Evolutionary conservation across 2,329 filamentous ascomycete species (phyloP).

Genomic region (Botryosphaeria dothidea): DNA sequence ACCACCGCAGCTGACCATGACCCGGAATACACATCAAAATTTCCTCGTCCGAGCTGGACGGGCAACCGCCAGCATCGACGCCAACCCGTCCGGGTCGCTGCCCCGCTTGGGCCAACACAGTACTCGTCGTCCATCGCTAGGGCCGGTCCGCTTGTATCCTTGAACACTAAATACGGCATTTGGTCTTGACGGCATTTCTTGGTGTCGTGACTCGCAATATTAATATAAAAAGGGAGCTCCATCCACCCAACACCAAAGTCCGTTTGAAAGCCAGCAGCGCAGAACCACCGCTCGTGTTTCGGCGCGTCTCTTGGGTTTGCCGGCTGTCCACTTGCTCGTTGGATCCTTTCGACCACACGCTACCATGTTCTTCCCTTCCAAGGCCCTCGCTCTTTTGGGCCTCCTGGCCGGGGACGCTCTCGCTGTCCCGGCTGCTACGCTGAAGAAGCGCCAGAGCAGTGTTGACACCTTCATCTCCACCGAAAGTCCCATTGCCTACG

Average conservation of each 20-base stretch:
- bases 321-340: neutral
- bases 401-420: neutral
- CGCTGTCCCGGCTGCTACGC: neutral
- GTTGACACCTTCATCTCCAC: conserved; percentile 12
- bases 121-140: neutral
- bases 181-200: neutral
- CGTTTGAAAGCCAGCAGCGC: neutral
- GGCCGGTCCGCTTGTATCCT: neutral
- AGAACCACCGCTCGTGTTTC: neutral
- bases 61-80: neutral
- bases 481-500: conserved; percentile 13
- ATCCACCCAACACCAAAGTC: neutral
- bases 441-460: neutral
- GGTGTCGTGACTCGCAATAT: conserved; percentile 11
- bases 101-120: neutral
- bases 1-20: conserved; percentile 11
- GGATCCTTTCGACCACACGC: neutral
- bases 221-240: neutral
- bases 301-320: neutral
- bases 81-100: neutral
- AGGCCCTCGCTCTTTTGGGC: conserved; percentile 1
- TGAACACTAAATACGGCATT: neutral
- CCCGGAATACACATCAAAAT: neutral
- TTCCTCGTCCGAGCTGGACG: neutral
- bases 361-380: conserved; percentile 1